A percentile compares a stretch with the other conserved stretches of the same genome.
phyloP scores from a whole-genome alignment of 2,329 filamentous ascomycete genomes.

The Colletotrichum paranaense region DNA sequence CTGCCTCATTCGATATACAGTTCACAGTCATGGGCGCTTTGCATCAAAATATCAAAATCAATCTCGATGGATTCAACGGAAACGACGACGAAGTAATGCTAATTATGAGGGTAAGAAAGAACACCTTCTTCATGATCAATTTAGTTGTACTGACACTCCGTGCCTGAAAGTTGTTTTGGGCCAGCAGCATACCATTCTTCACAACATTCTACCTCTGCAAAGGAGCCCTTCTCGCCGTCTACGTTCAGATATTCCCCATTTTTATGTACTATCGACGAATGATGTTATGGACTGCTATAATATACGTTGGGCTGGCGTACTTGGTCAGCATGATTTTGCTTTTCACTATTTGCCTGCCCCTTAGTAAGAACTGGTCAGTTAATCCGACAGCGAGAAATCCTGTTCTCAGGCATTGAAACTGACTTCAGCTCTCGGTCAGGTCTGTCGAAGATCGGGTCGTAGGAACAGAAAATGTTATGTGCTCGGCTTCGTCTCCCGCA shows the following conservation, averaged over 20 bases:
- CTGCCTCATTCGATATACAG: conserved; percentile 31
- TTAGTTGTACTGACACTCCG: not conserved
- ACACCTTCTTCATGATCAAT: no score
- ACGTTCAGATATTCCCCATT: conserved; percentile 25
- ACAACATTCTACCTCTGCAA: conserved; percentile 31
- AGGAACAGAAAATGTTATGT: conserved; percentile 21
- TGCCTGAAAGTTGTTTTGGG: conserved; percentile 20
- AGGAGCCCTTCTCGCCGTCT: conserved; percentile 29
- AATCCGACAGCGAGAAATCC: not conserved
- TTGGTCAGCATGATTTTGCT: conserved; percentile 25
- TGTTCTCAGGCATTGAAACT: not conserved
- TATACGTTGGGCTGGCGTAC: conserved; percentile 24
- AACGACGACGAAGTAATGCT: conserved; percentile 3
- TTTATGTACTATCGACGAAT: conserved; percentile 30
- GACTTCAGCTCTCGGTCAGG: not conserved
- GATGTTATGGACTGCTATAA: conserved; percentile 17
- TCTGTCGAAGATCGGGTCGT: conserved; percentile 1
- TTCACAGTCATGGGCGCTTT: conserved; percentile 28
- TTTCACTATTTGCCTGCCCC: conserved; percentile 22
- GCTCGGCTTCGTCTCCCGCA: conserved; percentile 19
- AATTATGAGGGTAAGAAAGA: conserved; percentile 13
- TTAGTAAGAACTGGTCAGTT: conserved; percentile 24
- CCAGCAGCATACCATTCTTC: conserved; percentile 31
- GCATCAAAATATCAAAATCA: conserved; percentile 27
- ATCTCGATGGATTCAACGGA: conserved; percentile 17